phyloP scores from a whole-genome alignment of 2,329 filamentous ascomycete species.

The Pyrenophora teres region DNA sequence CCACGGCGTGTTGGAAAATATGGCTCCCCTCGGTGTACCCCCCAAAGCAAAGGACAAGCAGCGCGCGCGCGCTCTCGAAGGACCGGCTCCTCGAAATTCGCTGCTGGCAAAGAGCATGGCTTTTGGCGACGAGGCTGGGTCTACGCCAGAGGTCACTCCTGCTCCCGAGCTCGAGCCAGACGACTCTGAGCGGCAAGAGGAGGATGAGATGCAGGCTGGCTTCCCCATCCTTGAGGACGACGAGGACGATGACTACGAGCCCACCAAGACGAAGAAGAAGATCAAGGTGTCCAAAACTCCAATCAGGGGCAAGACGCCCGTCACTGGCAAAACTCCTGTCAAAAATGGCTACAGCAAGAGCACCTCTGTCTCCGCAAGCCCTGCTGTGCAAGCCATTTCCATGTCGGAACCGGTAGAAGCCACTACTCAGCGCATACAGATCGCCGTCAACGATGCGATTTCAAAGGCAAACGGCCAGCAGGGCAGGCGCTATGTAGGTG shows the following conservation, averaged over 20 bases:
- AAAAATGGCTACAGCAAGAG: conserved; percentile 32
- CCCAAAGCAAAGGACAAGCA: conserved; percentile 67
- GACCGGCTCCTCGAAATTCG: conserved; percentile 44
- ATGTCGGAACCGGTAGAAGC: conserved; percentile 16
- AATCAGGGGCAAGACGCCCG: conserved; percentile 42
- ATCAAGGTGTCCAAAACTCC: conserved; percentile 37
- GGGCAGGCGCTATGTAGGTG: conserved; percentile 30
- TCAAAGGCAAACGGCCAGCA: conserved; percentile 46
- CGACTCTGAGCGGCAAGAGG: conserved; percentile 47
- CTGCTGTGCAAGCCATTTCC: conserved; percentile 22
- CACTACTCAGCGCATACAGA: conserved; percentile 35
- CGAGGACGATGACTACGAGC: conserved; percentile 54
- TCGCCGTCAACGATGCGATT: conserved; percentile 51
- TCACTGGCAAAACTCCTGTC: conserved; percentile 33
- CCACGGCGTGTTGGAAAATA: conserved; percentile 78
- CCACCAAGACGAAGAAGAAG: conserved; percentile 44
- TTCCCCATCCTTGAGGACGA: conserved; percentile 48
- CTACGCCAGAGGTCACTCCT: conserved; percentile 54
- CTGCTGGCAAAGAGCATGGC: conserved; percentile 49
- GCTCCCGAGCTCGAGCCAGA: conserved; percentile 47
- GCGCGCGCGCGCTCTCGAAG: conserved; percentile 54
- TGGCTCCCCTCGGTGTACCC: conserved; percentile 77
- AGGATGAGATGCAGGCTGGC: conserved; percentile 41
- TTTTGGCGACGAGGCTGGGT: conserved; percentile 48
- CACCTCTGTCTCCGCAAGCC: conserved; percentile 23